Evolutionary conservation across 2,329 filamentous ascomycete genomes (phyloP).

Genomic region (Tolypocladium pustulatum): DNA sequence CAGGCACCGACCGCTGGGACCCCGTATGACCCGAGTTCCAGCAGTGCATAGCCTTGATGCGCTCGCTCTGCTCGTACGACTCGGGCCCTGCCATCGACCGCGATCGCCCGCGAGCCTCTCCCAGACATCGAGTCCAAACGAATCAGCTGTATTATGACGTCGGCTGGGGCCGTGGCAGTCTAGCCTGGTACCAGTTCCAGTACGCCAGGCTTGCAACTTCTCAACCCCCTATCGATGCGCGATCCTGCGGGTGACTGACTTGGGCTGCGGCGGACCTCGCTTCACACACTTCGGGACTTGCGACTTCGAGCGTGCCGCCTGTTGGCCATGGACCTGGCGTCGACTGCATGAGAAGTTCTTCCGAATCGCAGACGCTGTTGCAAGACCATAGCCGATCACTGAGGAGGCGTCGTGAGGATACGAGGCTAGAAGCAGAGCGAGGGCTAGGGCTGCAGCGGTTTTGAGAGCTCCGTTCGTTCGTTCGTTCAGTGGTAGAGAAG

Average conservation of each 20-base stretch:
- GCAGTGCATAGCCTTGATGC: not conserved
- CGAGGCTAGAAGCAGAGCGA: not conserved
- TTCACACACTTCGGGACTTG: not conserved
- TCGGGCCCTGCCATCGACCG: not conserved
- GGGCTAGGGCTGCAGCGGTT: not conserved
- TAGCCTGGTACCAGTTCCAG: not conserved
- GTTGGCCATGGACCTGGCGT: not conserved
- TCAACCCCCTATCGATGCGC: not conserved
- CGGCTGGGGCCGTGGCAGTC: not conserved
- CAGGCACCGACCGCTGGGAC: not conserved
- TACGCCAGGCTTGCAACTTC: not conserved
- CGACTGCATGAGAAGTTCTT: not conserved
- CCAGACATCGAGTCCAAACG: not conserved
- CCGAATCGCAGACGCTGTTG: not conserved
- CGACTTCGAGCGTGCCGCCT: not conserved
- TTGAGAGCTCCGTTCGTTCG: not conserved
- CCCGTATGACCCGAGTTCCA: not conserved
- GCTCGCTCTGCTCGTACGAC: not conserved
- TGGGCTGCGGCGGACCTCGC: not conserved
- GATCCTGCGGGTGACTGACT: not conserved
- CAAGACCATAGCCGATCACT: not conserved
- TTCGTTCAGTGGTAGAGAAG: conserved; percentile 5
- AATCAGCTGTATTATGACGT: not conserved
- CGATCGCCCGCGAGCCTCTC: not conserved
- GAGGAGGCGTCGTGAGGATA: not conserved